Conservation (phyloP, 257 asterid species). For the Fraxinus anomala region DNA sequence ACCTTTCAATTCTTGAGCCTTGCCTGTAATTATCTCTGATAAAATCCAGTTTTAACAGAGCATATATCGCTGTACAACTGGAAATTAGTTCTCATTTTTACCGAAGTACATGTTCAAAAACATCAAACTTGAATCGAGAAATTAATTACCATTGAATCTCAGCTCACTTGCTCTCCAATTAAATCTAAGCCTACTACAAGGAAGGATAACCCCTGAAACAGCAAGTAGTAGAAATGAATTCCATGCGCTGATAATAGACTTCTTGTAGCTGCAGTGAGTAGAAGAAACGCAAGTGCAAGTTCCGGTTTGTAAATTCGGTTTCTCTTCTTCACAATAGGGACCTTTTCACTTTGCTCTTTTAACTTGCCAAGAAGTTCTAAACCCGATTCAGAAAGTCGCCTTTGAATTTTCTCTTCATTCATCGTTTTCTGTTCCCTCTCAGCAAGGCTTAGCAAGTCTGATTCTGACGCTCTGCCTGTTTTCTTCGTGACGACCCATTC, state of each 20-base stretch:
- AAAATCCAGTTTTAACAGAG: constrained; percentile 28
- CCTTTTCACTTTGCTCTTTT: constrained; percentile 44
- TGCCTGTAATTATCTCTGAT: constrained; percentile 16
- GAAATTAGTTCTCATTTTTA: constrained; percentile 27
- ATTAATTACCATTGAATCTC: constrained; percentile 26
- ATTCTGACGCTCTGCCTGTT: constrained; percentile 81
- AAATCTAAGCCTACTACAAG: constrained; percentile 82
- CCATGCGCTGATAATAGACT: constrained; percentile 86
- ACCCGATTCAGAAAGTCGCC: constrained; percentile 83
- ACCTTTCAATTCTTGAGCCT: constrained; percentile 23
- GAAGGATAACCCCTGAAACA: constrained; percentile 85
- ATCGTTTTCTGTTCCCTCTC: constrained; percentile 60
- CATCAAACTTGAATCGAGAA: constrained; percentile 17
- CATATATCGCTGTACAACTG: constrained; percentile 18
- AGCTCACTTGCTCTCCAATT: constrained; percentile 88
- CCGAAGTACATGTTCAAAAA: constrained; percentile 31
- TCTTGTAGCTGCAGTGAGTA: constrained; percentile 84
- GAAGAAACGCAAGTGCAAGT: constrained; percentile 74
- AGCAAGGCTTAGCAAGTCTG: constrained; percentile 66
- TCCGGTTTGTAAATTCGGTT: constrained; percentile 74
- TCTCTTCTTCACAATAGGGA: constrained; percentile 42
- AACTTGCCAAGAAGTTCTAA: constrained; percentile 63
- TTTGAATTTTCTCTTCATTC: constrained; percentile 63
- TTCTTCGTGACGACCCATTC: constrained; percentile 98
- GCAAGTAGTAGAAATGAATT: constrained; percentile 84